phyloP scores from a whole-genome alignment of 177 flowering plant species.

The Vitis hybrid region DNA sequence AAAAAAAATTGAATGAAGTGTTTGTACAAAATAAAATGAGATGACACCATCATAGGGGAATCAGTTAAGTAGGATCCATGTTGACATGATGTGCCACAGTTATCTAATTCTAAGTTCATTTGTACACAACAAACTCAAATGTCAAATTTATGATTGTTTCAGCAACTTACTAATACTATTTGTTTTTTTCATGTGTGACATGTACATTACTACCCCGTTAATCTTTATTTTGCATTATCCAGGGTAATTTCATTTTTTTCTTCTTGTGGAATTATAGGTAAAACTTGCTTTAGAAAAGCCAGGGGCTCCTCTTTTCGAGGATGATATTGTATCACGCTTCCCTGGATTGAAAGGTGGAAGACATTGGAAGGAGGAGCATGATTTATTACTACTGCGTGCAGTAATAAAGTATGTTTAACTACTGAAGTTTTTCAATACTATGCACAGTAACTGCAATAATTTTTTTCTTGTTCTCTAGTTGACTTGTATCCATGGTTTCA shows the following conservation, averaged over 20 bases:
- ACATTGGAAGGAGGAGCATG: constrained; percentile 88
- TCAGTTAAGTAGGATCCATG: background rate
- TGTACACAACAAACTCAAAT: background rate
- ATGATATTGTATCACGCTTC: constrained; percentile 59
- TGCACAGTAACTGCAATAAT: background rate
- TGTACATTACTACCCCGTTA: background rate
- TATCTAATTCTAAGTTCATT: background rate
- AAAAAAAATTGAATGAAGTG: no score
- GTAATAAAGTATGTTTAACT: constrained; percentile 65
- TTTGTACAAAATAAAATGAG: no score
- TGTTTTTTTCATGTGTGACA: background rate
- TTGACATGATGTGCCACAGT: background rate
- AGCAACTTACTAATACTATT: background rate
- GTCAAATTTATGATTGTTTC: background rate
- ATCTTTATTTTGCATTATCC: background rate
- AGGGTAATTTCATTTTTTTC: background rate
- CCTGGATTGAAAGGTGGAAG: constrained; percentile 73
- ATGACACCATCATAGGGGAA: no score
- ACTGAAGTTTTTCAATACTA: background rate
- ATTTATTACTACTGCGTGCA: constrained; percentile 63
- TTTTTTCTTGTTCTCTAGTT: background rate
- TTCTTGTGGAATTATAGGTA: constrained; percentile 40
- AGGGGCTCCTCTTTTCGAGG: constrained; percentile 51
- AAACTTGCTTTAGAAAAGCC: constrained; percentile 40
- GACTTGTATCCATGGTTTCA: background rate